These are phyloP conservation scores for Sinapis alba DNA, from an alignment of 441 rosid genomes.

Conservation along the genomic window DNA sequence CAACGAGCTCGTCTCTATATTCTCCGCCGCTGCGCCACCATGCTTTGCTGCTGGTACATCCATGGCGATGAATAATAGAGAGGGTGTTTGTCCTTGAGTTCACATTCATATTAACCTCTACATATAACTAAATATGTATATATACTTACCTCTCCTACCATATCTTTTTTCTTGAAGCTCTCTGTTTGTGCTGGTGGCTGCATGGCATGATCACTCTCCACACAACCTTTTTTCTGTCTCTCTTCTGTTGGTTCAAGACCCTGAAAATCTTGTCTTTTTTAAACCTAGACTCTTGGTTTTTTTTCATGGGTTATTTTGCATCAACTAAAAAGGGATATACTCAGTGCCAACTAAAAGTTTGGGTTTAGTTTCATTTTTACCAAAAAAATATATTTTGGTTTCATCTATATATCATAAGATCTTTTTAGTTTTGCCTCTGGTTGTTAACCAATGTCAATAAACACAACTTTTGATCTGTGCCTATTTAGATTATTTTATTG, in stretches of 20 bases:
- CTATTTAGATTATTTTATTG: not conserved
- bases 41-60: slow-evolving; percentile 94
- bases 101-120: slow-evolving; percentile 1
- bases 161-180: too few species aligned
- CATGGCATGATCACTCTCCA: slow-evolving; percentile 23
- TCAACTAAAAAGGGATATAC: slow-evolving; percentile 12
- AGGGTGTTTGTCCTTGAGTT: not conserved
- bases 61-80: slow-evolving; percentile 71
- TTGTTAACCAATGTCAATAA: slow-evolving; percentile 4
- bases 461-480: not conserved
- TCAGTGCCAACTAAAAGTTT: too few species aligned
- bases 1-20: slow-evolving; percentile 88
- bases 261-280: slow-evolving; percentile 14
- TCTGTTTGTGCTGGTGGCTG: too few species aligned
- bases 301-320: slow-evolving; percentile 23
- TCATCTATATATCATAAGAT: slow-evolving; percentile 14
- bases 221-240: slow-evolving; percentile 7
- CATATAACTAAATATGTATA: not conserved
- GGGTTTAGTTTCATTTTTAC: slow-evolving; percentile 24
- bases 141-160: not conserved
- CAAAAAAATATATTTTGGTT: slow-evolving; percentile 14
- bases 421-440: slow-evolving; percentile 17
- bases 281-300: slow-evolving; percentile 23
- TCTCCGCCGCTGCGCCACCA: slow-evolving; percentile 87
- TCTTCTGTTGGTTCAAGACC: slow-evolving; percentile 25